Conservation (phyloP, 768 basidiomycete genomes). For the Suillus subalutaceus region DNA sequence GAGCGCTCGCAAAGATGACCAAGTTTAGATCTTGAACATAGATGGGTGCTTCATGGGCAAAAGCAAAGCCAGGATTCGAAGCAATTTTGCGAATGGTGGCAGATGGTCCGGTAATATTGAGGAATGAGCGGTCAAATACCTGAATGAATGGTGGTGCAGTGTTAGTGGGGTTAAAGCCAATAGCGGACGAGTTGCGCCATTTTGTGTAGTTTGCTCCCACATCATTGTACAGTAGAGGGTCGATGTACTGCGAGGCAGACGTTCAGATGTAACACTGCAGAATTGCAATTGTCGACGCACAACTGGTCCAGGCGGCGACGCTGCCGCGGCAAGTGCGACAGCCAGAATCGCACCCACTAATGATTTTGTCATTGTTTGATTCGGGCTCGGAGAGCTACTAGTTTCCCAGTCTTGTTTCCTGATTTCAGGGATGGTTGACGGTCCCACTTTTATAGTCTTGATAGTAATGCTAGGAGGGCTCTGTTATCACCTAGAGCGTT, state of each 20-base stretch:
- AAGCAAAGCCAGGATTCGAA: conserved; percentile 59
- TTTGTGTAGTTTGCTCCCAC: conserved; percentile 42
- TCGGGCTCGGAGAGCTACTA: neutral
- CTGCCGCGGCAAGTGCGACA: neutral
- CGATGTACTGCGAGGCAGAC: conserved; percentile 43
- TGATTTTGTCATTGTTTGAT: neutral
- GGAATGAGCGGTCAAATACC: conserved; percentile 51
- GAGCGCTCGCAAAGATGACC: conserved; percentile 73
- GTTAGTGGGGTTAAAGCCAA: conserved; percentile 61
- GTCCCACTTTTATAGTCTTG: too few relatives aligned
- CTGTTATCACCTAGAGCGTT: neutral
- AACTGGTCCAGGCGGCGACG: conserved; percentile 7
- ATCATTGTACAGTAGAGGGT: conserved; percentile 51
- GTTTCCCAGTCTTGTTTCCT: neutral
- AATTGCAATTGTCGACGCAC: neutral
- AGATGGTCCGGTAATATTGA: conserved; percentile 54
- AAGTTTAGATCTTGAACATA: conserved; percentile 62
- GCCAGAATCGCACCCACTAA: neutral
- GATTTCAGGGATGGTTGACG: neutral
- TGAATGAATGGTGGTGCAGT: conserved; percentile 58
- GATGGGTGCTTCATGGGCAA: conserved; percentile 76
- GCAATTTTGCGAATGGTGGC: conserved; percentile 63
- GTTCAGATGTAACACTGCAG: neutral
- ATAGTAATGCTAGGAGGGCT: too few relatives aligned
- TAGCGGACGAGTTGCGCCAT: conserved; percentile 32